Percentiles rank a stretch among this genome's conserved stretches.
phyloP scores from a whole-genome alignment of 805 yeast species.

The Lipomyces sp. region DNA sequence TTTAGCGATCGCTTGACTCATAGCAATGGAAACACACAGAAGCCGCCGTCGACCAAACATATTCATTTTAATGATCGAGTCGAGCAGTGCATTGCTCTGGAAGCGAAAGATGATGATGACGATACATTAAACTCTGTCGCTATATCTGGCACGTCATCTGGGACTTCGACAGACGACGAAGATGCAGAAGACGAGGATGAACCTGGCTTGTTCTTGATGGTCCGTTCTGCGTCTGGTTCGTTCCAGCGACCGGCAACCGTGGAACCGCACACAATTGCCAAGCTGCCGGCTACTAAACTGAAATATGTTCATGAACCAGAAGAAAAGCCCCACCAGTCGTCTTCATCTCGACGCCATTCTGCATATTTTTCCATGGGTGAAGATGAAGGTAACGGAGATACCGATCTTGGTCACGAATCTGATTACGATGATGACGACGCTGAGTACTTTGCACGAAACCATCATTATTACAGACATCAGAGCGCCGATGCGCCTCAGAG shows the following conservation, averaged over 20 bases:
- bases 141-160: constrained; percentile 9
- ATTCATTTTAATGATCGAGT: constrained; percentile 95
- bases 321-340: constrained; percentile 12
- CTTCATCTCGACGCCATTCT: constrained; percentile 3
- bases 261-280: constrained; percentile 64
- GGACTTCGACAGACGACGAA: constrained; percentile 43
- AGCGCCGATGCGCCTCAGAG: constrained; percentile 1
- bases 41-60: constrained; percentile 51
- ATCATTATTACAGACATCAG: not conserved
- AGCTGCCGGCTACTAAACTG: constrained; percentile 83
- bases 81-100: constrained; percentile 87
- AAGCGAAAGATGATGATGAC: constrained; percentile 45
- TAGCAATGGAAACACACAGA: constrained; percentile 8
- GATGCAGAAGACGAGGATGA: constrained; percentile 60
- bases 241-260: constrained; percentile 39
- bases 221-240: constrained; percentile 49
- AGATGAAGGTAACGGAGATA: constrained; percentile 32
- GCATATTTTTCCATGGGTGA: constrained; percentile 31
- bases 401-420: constrained; percentile 6
- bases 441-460: not conserved
- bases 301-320: constrained; percentile 66
- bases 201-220: constrained; percentile 70
- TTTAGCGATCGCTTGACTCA: constrained; percentile 30
- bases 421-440: not conserved
- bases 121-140: constrained; percentile 9